Conservation (phyloP, 495 filamentous ascomycete species). For the Ramalina peruviana region DNA sequence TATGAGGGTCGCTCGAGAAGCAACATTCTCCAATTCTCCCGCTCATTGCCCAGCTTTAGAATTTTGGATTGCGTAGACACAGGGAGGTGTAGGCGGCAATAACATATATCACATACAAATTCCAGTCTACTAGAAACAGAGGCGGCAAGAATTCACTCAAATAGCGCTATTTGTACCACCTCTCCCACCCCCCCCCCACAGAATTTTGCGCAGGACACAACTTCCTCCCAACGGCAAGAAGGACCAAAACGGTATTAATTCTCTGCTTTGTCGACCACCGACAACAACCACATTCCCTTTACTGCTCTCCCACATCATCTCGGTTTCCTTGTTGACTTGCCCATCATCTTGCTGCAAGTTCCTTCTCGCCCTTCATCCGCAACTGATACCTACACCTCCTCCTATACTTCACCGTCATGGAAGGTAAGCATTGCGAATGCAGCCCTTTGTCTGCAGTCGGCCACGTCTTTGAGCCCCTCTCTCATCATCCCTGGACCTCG, state of each 20-base stretch:
- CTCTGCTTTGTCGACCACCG: constrained; percentile 26
- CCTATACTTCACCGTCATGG: constrained; percentile 44
- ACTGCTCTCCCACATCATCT: constrained; percentile 21
- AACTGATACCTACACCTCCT: constrained; percentile 22
- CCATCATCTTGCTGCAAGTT: constrained; percentile 1
- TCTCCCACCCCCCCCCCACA: constrained; percentile 10
- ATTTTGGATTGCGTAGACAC: too few species aligned
- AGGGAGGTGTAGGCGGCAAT: too few species aligned
- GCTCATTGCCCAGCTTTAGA: too few species aligned
- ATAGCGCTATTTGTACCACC: too few species aligned
- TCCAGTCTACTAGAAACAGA: background rate
- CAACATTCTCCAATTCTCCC: too few species aligned
- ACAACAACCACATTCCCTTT: constrained; percentile 38
- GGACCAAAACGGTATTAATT: constrained; percentile 22
- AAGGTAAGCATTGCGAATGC: constrained; percentile 46
- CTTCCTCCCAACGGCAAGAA: constrained; percentile 1
- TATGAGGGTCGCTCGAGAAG: too few species aligned
- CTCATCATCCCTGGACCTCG: constrained; percentile 5
- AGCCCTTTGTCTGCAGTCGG: too few species aligned
- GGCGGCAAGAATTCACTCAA: background rate
- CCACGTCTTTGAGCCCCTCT: background rate
- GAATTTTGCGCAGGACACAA: constrained; percentile 3
- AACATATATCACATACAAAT: too few species aligned
- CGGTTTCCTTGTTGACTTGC: constrained; percentile 11
- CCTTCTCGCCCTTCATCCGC: constrained; percentile 17